phyloP scores from a whole-genome alignment of 1,284 basidiomycete species.

The Trichosporon faecale region DNA sequence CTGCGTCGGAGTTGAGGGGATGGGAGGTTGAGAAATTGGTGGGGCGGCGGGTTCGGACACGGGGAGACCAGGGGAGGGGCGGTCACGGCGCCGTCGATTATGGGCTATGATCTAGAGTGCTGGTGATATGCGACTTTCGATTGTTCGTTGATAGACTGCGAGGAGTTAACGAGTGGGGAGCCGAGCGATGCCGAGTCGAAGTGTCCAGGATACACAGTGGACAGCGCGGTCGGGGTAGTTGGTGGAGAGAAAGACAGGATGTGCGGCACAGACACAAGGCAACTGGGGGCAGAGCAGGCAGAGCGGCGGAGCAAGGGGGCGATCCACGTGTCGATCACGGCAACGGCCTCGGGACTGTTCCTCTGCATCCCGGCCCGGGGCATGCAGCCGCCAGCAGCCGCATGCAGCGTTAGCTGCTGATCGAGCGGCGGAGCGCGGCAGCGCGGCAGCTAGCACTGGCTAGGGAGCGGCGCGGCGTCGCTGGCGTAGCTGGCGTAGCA shows the following conservation, averaged over 20 bases:
- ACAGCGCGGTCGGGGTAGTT: background rate
- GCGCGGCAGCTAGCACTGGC: too few relatives aligned
- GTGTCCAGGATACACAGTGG: background rate
- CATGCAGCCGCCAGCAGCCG: background rate
- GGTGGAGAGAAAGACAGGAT: background rate
- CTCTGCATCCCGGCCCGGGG: background rate
- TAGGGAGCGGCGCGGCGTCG: too few relatives aligned
- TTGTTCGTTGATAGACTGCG: background rate
- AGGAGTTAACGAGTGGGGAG: background rate
- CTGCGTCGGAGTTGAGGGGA: too few relatives aligned
- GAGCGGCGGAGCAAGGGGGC: background rate
- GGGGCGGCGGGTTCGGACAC: background rate
- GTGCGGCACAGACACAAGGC: background rate
- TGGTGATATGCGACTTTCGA: background rate
- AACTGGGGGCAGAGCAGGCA: too few relatives aligned
- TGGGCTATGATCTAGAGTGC: background rate
- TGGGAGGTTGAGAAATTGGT: background rate
- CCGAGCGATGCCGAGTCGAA: too few relatives aligned
- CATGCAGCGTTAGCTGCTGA: too few relatives aligned
- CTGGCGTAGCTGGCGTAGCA: too few relatives aligned
- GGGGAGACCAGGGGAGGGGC: too few relatives aligned
- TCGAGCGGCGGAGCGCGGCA: background rate
- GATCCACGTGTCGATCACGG: slow-evolving; percentile 11
- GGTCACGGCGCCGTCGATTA: background rate
- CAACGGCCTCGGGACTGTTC: background rate